Percentiles rank a stretch among this genome's conserved stretches.
These are phyloP conservation scores for Lobosporangium transversale DNA, from an alignment of 192 early-diverging fungal species.

Conservation along the genomic window DNA sequence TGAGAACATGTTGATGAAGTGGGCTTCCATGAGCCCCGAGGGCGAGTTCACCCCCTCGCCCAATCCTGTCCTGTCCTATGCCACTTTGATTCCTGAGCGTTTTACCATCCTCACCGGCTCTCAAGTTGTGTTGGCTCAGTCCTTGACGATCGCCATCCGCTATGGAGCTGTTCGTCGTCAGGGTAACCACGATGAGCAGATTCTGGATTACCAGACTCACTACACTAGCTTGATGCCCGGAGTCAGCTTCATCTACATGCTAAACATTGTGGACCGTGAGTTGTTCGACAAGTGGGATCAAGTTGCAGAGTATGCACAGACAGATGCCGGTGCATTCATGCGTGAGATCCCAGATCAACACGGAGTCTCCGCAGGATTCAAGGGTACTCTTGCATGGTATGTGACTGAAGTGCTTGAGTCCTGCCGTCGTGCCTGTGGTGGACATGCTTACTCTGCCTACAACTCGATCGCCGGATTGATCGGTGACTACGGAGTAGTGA, in stretches of 20 bases:
- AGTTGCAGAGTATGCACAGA: conserved; percentile 57
- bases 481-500: conserved; percentile 70
- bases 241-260: conserved; percentile 62
- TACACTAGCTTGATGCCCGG: conserved; percentile 67
- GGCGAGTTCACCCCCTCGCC: conserved; percentile 64
- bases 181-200: conserved; percentile 68
- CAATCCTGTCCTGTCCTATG: conserved; percentile 68
- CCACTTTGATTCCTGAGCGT: conserved; percentile 72
- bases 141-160: conserved; percentile 67
- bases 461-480: conserved; percentile 70
- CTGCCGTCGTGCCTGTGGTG: conserved; percentile 66
- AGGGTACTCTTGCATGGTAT: conserved; percentile 62
- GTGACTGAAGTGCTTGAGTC: conserved; percentile 60
- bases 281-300: conserved; percentile 47
- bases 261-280: conserved; percentile 53
- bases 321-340: conserved; percentile 57
- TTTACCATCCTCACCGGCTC: conserved; percentile 58
- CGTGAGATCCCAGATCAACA: conserved; percentile 65
- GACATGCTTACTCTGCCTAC: conserved; percentile 74
- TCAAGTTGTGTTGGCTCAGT: conserved; percentile 55
- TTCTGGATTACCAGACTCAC: conserved; percentile 75
- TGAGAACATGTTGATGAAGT: conserved; percentile 65
- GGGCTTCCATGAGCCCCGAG: conserved; percentile 63
- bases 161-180: conserved; percentile 72
- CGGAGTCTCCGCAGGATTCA: conserved; percentile 66